Percentiles rank a stretch among this genome's conserved stretches.
Conservation (phyloP, 1,284 basidiomycete genomes). For the Rugosomyces carneus region DNA sequence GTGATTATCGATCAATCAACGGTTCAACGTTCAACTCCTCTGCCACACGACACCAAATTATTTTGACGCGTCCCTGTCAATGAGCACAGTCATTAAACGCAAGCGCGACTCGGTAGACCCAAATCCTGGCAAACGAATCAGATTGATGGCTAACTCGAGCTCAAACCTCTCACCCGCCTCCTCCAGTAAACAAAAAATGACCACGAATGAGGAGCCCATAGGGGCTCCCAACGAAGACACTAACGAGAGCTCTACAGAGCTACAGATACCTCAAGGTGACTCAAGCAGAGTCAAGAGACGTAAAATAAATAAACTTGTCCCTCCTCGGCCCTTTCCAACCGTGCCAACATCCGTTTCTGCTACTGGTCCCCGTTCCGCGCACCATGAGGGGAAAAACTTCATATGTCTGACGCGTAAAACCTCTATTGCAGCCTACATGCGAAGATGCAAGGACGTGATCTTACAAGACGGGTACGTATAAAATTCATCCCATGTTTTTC, state of each 20-base stretch:
- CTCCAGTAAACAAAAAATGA: slow-evolving; percentile 1
- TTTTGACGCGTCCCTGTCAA: not conserved
- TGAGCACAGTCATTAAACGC: slow-evolving; percentile 27
- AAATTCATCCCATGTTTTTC: slow-evolving; percentile 1
- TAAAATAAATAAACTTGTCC: slow-evolving; percentile 59
- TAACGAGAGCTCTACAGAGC: slow-evolving; percentile 1
- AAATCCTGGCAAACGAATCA: slow-evolving; percentile 27
- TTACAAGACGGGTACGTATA: slow-evolving; percentile 68
- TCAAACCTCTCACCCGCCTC: slow-evolving; percentile 12
- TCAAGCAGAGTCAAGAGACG: slow-evolving; percentile 19
- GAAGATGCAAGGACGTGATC: slow-evolving; percentile 72
- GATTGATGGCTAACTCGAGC: slow-evolving; percentile 16
- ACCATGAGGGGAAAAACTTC: slow-evolving; percentile 70
- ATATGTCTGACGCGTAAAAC: slow-evolving; percentile 82
- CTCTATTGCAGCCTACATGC: slow-evolving; percentile 66
- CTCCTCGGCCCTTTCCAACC: slow-evolving; percentile 69
- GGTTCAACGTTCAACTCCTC: too few species aligned
- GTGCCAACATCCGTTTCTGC: slow-evolving; percentile 71
- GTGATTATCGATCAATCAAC: slow-evolving; percentile 9
- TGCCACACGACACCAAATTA: not conserved
- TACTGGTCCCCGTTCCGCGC: slow-evolving; percentile 73
- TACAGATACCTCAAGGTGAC: slow-evolving; percentile 3
- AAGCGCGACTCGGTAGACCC: slow-evolving; percentile 25
- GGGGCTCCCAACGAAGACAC: not conserved
- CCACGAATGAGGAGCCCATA: not conserved